Percentiles rank a stretch among this genome's conserved stretches.
phyloP scores from a whole-genome alignment of 2,329 filamentous ascomycete species.

The Scedosporium boydii region DNA sequence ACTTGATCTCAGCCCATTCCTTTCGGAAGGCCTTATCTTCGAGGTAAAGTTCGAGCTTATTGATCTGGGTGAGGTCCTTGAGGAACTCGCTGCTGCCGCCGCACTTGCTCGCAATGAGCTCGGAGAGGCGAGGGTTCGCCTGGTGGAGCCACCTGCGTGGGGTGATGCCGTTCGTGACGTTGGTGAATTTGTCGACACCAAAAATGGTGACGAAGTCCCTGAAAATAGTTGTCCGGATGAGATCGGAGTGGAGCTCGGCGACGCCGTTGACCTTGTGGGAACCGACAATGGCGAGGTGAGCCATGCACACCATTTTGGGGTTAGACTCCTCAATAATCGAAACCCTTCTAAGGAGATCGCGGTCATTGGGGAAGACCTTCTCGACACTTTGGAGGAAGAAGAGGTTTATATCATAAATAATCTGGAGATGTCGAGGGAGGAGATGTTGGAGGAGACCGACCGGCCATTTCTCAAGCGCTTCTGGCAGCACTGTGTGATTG shows the following conservation, averaged over 20 bases:
- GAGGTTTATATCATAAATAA: constrained; percentile 97
- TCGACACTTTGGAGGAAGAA: constrained; percentile 88
- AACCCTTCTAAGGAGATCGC: constrained; percentile 76
- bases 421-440: constrained; percentile 86
- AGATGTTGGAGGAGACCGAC: constrained; percentile 87
- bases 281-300: constrained; percentile 85
- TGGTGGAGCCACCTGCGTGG: constrained; percentile 95
- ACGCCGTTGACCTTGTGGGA: constrained; percentile 99
- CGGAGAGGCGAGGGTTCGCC: constrained; percentile 85
- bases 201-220: constrained; percentile 96
- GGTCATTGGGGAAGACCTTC: constrained; percentile 79
- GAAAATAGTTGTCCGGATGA: constrained; percentile 99
- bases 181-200: constrained; percentile 94
- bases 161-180: constrained; percentile 97
- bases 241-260: constrained; percentile 90
- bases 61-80: constrained; percentile 79
- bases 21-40: constrained; percentile 86
- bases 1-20: constrained; percentile 95
- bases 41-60: constrained; percentile 73
- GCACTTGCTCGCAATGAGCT: constrained; percentile 83
- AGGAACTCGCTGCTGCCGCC: constrained; percentile 75
- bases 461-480: constrained; percentile 97
- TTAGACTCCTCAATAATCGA: constrained; percentile 96
- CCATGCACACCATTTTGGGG: constrained; percentile 98
- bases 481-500: constrained; percentile 95